Evolutionary conservation across 1,284 basidiomycete genomes (phyloP), one percentile per base, ranked within the genome.

Genomic region (Rhodotorula sp.): DNA sequence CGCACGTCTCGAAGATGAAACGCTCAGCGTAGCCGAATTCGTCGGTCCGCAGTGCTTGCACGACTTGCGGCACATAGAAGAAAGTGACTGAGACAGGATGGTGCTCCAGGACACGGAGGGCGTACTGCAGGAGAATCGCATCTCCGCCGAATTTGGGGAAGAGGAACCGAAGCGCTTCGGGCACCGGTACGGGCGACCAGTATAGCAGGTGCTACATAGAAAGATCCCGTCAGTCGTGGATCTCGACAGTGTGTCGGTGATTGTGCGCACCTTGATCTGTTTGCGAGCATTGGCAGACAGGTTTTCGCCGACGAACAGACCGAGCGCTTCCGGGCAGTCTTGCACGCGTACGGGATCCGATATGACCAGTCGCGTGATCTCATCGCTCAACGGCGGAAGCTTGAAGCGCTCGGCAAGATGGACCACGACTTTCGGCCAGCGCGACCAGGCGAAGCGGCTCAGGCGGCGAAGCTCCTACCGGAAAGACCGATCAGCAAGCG

Each of bases 11-110:
- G 77, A 95, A 95, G 79, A 99, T 94, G 85, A 98, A 99, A 43
- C 90, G 88, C 75, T 91, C 89, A 43, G 99, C 93, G 82, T 99
- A 99, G 61, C 93, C 93, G 93, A 74, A 23, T 46, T 43, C 54
- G 21, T 97, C 94, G 68, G 90, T 88, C 18, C 94, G 89, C 26
- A 99, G 85, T 5, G 94, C 94, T 81, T 99, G 97, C 1, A 99
- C 97, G 29, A 99, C 89, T 85, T 99, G 97, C 0, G 97, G 97
- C 23, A 99, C 93, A 80, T 97, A 99, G 86, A 99, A 99, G 87
- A 99, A 99, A 0, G 95, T 96, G 60, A 98, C 81, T 34, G 93
- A 90, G 23, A 99, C 92, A 0, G 94, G 92, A 80, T 98, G 94
- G 80, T 97, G 90, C 81, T 96, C 93, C 57, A 99, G 84, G 1